Evolutionary conservation across 2,329 filamentous ascomycete species (phyloP).

Genomic region (Cladosporium sp.): DNA sequence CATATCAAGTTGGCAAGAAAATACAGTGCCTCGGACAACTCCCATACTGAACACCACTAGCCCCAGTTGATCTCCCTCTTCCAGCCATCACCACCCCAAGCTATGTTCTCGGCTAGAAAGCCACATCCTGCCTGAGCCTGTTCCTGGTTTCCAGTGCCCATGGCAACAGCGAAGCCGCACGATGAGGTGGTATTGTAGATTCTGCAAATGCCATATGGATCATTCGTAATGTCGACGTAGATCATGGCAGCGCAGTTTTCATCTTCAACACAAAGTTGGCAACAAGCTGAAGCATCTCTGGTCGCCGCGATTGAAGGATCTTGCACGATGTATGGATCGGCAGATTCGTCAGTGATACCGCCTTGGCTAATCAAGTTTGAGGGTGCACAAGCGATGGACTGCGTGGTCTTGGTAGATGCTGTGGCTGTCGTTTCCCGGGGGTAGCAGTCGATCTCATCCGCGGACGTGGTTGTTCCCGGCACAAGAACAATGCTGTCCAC

Average conservation of each 20-base stretch:
- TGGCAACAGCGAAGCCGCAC: slow-evolving; percentile 7
- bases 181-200: slow-evolving; percentile 14
- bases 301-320: slow-evolving; percentile 2
- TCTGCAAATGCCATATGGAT: slow-evolving; percentile 6
- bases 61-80: neutral
- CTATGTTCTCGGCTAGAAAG: slow-evolving; percentile 12
- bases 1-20: neutral
- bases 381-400: slow-evolving; percentile 11
- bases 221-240: slow-evolving; percentile 16
- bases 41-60: neutral
- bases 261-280: slow-evolving; percentile 12
- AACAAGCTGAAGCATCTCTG: slow-evolving; percentile 11
- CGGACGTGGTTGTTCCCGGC: neutral
- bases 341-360: neutral
- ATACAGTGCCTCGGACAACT: neutral
- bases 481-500: neutral
- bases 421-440: slow-evolving; percentile 7
- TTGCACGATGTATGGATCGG: neutral
- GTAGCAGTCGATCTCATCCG: slow-evolving; percentile 9
- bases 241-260: slow-evolving; percentile 12
- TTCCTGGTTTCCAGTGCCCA: neutral
- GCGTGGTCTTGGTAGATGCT: slow-evolving; percentile 13
- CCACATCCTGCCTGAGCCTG: slow-evolving; percentile 11
- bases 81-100: neutral
- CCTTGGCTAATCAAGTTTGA: slow-evolving; percentile 11